Evolutionary conservation across 257 asterid genomes (phyloP).

Genomic region (Salvia rosmarinus): DNA sequence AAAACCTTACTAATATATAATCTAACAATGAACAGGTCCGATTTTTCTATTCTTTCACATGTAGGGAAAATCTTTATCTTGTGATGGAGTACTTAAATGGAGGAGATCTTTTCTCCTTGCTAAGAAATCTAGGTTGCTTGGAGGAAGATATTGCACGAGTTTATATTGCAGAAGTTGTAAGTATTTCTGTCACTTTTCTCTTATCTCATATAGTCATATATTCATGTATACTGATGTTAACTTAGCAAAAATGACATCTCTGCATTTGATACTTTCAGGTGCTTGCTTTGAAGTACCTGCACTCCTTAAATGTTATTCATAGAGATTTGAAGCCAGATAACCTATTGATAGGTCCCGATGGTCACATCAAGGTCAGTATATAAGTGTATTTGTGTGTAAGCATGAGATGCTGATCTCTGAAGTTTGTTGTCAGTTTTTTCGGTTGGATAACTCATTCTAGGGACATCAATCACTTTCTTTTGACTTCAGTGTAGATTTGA

Average conservation of each 20-base stretch:
- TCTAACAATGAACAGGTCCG: conserved; percentile 90
- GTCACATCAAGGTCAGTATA: conserved; percentile 92
- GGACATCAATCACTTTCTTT: conserved; percentile 23
- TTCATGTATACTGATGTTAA: conserved; percentile 36
- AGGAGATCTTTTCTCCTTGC: conserved; percentile 93
- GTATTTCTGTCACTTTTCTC: conserved; percentile 39
- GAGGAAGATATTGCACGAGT: conserved; percentile 91
- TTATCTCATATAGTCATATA: conserved; percentile 25
- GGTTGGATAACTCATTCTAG: conserved; percentile 25
- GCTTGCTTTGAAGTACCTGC: conserved; percentile 95
- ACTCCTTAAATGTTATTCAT: conserved; percentile 87
- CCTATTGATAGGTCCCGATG: conserved; percentile 92
- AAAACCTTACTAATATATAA: conserved; percentile 50
- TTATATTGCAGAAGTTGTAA: conserved; percentile 98
- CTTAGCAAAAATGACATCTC: conserved; percentile 32
- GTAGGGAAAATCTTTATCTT: conserved; percentile 97
- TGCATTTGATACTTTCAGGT: conserved; percentile 58
- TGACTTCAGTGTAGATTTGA: conserved; percentile 15
- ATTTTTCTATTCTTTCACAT: conserved; percentile 99
- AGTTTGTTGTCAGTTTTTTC: conserved; percentile 24
- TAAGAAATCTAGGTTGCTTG: conserved; percentile 90
- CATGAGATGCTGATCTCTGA: conserved; percentile 31
- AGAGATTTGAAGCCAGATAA: conserved; percentile 99
- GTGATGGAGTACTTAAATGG: conserved; percentile 99
- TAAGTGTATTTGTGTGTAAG: conserved; percentile 33